Percentiles rank a stretch among this genome's conserved stretches.
phyloP scores from a whole-genome alignment of 2,329 filamentous ascomycete genomes.

The Scolecobasidium constrictum region DNA sequence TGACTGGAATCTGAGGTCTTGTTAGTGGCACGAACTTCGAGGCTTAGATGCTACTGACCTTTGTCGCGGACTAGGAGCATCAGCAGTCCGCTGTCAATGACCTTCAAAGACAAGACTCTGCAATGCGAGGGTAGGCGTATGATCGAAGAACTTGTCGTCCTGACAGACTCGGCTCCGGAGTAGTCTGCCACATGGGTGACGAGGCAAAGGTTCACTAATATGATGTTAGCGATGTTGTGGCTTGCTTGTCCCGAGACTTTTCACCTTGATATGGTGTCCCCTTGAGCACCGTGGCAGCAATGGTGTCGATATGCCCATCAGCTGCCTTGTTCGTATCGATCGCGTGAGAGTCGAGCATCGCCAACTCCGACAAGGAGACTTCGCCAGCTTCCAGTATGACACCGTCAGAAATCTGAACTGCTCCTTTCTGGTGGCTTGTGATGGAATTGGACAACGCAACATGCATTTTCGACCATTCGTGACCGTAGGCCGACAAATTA shows the following conservation, averaged over 20 bases:
- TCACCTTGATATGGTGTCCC: constrained; percentile 11
- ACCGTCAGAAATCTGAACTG: constrained; percentile 58
- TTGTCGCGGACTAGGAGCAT: constrained; percentile 44
- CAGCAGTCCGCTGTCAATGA: constrained; percentile 51
- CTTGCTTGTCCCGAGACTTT: neutral
- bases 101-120: constrained; percentile 54
- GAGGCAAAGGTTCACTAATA: constrained; percentile 20
- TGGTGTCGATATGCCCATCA: constrained; percentile 10
- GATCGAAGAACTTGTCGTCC: too few relatives aligned
- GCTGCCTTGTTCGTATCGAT: constrained; percentile 9
- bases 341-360: constrained; percentile 41
- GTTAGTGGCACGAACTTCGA: constrained; percentile 10
- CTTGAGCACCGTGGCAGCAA: constrained; percentile 8
- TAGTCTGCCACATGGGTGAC: constrained; percentile 26
- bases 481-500: constrained; percentile 5
- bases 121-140: too few relatives aligned
- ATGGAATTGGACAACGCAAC: constrained; percentile 22
- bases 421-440: constrained; percentile 34
- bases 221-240: constrained; percentile 1
- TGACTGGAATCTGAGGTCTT: neutral
- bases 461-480: constrained; percentile 7
- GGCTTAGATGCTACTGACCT: constrained; percentile 19
- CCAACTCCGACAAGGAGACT: constrained; percentile 40
- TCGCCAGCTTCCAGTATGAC: constrained; percentile 33
- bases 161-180: constrained; percentile 26